Evolutionary conservation across 371 early-diverging fungal species (phyloP).

Genomic region (Amoeboaphelidium occidentale): DNA sequence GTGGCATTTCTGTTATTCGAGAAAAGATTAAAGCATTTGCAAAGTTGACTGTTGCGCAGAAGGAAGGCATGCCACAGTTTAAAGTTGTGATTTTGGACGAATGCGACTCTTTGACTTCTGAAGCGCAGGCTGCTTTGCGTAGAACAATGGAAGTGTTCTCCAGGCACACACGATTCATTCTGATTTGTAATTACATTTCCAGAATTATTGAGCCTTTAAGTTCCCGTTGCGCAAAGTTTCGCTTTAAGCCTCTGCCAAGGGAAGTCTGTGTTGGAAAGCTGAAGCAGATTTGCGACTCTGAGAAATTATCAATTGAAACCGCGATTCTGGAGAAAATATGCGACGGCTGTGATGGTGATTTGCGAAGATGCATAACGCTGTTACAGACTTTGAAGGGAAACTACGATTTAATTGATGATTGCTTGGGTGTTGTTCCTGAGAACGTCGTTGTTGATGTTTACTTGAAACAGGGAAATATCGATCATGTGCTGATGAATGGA

Average conservation of each 20-base stretch:
- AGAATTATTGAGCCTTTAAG: conserved; percentile 1
- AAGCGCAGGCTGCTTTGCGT: conserved; percentile 18
- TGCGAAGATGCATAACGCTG: not conserved
- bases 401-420: too few relatives aligned
- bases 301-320: not conserved
- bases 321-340: not conserved
- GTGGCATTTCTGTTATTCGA: conserved; percentile 18
- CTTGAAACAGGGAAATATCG: too few relatives aligned
- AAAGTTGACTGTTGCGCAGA: not conserved
- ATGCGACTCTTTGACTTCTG: conserved; percentile 17
- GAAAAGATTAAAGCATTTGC: conserved; percentile 18
- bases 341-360: not conserved
- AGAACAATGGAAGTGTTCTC: conserved; percentile 14
- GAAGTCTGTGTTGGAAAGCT: not conserved
- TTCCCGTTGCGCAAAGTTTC: not conserved
- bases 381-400: too few relatives aligned
- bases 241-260: not conserved
- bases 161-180: conserved; percentile 11
- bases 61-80: not conserved
- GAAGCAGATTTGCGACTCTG: not conserved
- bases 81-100: conserved; percentile 22
- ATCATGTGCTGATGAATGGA: too few relatives aligned
- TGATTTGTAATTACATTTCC: conserved; percentile 19
- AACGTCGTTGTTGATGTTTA: too few relatives aligned
- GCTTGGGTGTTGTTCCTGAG: too few relatives aligned